Conservation (phyloP, 331 rosid genomes). For the Phaseolus coccineus region DNA sequence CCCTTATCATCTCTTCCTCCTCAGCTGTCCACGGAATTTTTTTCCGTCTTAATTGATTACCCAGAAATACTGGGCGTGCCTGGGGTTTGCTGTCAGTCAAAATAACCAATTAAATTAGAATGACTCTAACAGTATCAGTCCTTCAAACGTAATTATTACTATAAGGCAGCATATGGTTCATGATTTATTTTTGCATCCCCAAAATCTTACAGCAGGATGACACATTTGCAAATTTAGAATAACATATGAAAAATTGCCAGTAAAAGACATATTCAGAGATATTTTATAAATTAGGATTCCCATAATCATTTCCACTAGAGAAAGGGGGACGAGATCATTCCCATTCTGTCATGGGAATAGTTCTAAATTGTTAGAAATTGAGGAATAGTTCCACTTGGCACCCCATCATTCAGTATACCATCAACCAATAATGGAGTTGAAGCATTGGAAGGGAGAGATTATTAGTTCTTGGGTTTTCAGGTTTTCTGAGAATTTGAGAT, state of each 20-base stretch:
- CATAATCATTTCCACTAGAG: constrained; percentile 1
- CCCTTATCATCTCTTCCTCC: constrained; percentile 73
- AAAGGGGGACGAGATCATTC: not conserved
- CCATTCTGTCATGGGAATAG: not conserved
- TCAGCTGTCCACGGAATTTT: constrained; percentile 64
- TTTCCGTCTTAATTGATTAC: constrained; percentile 46
- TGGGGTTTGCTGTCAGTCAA: constrained; percentile 56
- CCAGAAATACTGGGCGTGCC: constrained; percentile 14
- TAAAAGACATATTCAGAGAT: not conserved
- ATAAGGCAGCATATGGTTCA: constrained; percentile 13
- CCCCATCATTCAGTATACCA: no score
- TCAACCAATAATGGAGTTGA: no score
- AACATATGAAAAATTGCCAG: not conserved
- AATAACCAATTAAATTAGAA: constrained; percentile 28
- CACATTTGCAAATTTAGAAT: not conserved
- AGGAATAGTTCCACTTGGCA: not conserved
- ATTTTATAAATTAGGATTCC: constrained; percentile 15
- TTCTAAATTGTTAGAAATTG: constrained; percentile 1
- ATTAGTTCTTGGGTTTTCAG: not conserved
- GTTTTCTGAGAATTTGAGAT: not conserved
- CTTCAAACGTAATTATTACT: constrained; percentile 24
- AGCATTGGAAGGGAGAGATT: not conserved
- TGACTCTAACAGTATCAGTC: not conserved
- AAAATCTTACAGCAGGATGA: constrained; percentile 7
- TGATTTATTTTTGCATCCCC: not conserved